A percentile compares a stretch with the other conserved stretches of the same genome.
Conservation (phyloP, 2,329 filamentous ascomycete species). For the Ceratocystis harringtonii region DNA sequence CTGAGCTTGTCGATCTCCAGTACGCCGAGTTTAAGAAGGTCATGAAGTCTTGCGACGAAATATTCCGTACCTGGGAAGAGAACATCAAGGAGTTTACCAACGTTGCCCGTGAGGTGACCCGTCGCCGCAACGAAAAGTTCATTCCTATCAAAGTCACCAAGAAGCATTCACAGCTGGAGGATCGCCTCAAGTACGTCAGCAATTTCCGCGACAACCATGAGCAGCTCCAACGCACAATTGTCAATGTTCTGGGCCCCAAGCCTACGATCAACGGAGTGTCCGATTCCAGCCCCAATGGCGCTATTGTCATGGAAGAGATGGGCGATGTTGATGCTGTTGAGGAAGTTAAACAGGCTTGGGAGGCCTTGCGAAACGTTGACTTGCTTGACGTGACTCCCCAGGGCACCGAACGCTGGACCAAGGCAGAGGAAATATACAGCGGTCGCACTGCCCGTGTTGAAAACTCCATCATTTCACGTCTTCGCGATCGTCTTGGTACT, state of each 20-base stretch:
- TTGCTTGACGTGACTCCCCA: conserved; percentile 81
- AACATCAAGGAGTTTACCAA: conserved; percentile 97
- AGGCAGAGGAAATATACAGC: conserved; percentile 91
- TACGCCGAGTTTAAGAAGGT: conserved; percentile 78
- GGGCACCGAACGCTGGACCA: conserved; percentile 82
- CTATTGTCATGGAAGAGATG: conserved; percentile 76
- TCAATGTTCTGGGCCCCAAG: conserved; percentile 82
- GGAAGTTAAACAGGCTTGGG: conserved; percentile 89
- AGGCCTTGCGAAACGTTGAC: conserved; percentile 85
- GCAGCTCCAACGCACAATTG: conserved; percentile 88
- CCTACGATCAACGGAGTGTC: conserved; percentile 33
- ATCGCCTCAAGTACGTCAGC: conserved; percentile 80
- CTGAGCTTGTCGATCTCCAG: conserved; percentile 78
- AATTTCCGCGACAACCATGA: conserved; percentile 96
- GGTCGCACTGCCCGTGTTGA: conserved; percentile 94
- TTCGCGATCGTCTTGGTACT: conserved; percentile 82
- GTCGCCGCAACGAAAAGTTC: conserved; percentile 90
- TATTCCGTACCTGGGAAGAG: conserved; percentile 90
- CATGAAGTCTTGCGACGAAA: conserved; percentile 68
- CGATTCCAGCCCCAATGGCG: conserved; percentile 36
- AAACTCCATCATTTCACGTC: conserved; percentile 92
- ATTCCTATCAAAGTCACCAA: conserved; percentile 94
- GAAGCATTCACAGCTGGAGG: conserved; percentile 75
- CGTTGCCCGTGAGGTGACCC: conserved; percentile 84
- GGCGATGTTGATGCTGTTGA: conserved; percentile 94